phyloP scores from a whole-genome alignment of 768 basidiomycete genomes.

The Suillus weaverae region DNA sequence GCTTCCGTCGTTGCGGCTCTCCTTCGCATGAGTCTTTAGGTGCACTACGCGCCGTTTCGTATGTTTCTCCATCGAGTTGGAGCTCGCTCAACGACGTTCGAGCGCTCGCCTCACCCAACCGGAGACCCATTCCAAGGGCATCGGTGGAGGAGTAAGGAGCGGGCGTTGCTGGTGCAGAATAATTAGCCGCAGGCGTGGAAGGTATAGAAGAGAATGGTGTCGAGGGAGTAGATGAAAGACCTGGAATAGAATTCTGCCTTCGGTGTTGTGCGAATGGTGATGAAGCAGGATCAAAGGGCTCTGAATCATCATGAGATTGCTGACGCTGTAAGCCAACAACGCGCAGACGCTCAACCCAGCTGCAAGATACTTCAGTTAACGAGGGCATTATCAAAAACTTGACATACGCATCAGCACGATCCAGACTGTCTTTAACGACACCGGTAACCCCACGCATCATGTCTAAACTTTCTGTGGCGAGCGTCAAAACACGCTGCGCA shows the following conservation, averaged over 20 bases:
- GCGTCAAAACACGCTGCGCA: constrained; percentile 76
- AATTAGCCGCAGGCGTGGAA: constrained; percentile 22
- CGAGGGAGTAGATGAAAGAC: constrained; percentile 30
- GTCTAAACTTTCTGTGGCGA: constrained; percentile 89
- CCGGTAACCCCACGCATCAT: constrained; percentile 90
- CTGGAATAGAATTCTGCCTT: constrained; percentile 22
- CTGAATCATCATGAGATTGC: constrained; percentile 23
- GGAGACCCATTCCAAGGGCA: constrained; percentile 25
- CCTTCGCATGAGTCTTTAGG: background rate
- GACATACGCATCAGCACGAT: constrained; percentile 80
- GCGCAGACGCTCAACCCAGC: constrained; percentile 83
- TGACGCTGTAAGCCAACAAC: constrained; percentile 74
- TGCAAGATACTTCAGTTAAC: constrained; percentile 25
- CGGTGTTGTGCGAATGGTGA: constrained; percentile 14
- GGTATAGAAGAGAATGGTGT: constrained; percentile 34
- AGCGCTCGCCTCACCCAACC: constrained; percentile 26
- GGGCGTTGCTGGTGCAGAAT: constrained; percentile 6
- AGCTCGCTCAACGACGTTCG: constrained; percentile 33
- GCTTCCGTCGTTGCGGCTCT: background rate
- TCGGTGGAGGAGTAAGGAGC: constrained; percentile 27
- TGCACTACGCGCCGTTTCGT: background rate
- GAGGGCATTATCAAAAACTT: constrained; percentile 3
- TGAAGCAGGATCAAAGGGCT: constrained; percentile 3
- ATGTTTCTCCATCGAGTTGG: constrained; percentile 24
- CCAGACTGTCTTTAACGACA: constrained; percentile 84